A percentile compares a stretch with the other conserved stretches of the same genome.
These are phyloP conservation scores for Acanthamoeba triangularis DNA, from an alignment of 208 protist species.

Conservation along the genomic window DNA sequence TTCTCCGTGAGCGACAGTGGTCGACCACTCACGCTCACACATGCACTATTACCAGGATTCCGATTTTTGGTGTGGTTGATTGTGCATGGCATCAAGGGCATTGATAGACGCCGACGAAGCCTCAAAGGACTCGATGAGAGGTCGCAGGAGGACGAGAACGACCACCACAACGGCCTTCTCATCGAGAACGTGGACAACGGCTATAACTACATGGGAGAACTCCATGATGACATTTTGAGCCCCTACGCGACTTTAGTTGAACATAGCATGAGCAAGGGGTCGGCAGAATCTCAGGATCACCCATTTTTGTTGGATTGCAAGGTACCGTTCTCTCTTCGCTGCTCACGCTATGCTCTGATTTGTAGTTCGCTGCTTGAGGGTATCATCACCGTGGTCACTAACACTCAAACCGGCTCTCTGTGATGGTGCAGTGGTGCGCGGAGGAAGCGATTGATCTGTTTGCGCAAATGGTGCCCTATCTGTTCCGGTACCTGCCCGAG, in stretches of 20 bases:
- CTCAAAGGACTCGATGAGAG: background rate
- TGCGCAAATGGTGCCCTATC: constrained; percentile 60
- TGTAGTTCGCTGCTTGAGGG: background rate
- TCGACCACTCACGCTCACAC: background rate
- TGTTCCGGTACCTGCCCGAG: constrained; percentile 40
- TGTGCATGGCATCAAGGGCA: constrained; percentile 47
- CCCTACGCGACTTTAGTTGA: constrained; percentile 60
- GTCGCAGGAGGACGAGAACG: background rate
- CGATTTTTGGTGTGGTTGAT: constrained; percentile 76
- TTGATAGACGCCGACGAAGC: constrained; percentile 40
- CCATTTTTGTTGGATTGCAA: constrained; percentile 67
- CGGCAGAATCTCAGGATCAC: constrained; percentile 39
- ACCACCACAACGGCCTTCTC: background rate
- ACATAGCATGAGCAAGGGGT: constrained; percentile 10
- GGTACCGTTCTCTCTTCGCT: background rate
- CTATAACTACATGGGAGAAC: constrained; percentile 24
- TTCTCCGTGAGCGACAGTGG: background rate
- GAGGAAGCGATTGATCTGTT: constrained; percentile 56
- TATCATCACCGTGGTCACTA: background rate
- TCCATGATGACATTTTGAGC: constrained; percentile 14
- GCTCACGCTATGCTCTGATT: background rate
- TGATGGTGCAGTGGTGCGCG: constrained; percentile 12
- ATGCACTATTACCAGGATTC: background rate
- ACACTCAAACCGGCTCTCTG: background rate
- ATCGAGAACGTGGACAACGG: constrained; percentile 1